Base-by-base conservation (phyloP, 2,329 filamentous ascomycete species). In the Phoma herbarum region DNA sequence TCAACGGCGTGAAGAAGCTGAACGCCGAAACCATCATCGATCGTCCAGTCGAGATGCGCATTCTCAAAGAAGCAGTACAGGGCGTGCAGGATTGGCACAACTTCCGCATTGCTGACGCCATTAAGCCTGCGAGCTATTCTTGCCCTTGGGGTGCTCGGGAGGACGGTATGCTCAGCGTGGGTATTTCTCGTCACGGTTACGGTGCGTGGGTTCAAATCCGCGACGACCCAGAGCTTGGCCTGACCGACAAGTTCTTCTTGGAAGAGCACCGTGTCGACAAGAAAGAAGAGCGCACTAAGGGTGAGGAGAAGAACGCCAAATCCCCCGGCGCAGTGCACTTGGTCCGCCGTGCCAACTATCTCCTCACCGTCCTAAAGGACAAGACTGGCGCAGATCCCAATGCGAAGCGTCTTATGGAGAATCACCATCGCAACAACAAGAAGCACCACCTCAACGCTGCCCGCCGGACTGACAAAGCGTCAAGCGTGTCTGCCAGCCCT, bases 241-340 rank as follows among this genome's bases (percentile, higher is more conserved):
- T 99, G 80, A 81, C 83, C 1, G 93, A 97, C 69, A 98, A 97
- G 73, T 91, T 98, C 75, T 99, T 96, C 80, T 81, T 99, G 1
- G 95, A 99, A 75, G 96, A 99, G 77, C 93, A 98, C 76, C 90
- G 94, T n/a, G 94, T 98, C 18, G 95, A 96, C 76, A 95, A 96
- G 80, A 98, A 98, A 76, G 93, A 95, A 70, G 93, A 97, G 77
- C 90, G 95, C 33, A 90, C 84, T 71, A 92, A 92, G 70, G 86
- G 82, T 16, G 89, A 92, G 18, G 80, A 86, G 63, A 88, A 88
- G 69, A 83, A 84, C 18, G 91, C 91, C 33, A 96, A 96, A 71
- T 96, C 94, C 2, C 95, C 95, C 4, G 95, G 95, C n/a, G 94
- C 95, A 22, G 95, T 99, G 26, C 95, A 99, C 75, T 87, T 99